Evolutionary conservation across 2,329 filamentous ascomycete genomes (phyloP).

Genomic region (Byssothecium circinans): DNA sequence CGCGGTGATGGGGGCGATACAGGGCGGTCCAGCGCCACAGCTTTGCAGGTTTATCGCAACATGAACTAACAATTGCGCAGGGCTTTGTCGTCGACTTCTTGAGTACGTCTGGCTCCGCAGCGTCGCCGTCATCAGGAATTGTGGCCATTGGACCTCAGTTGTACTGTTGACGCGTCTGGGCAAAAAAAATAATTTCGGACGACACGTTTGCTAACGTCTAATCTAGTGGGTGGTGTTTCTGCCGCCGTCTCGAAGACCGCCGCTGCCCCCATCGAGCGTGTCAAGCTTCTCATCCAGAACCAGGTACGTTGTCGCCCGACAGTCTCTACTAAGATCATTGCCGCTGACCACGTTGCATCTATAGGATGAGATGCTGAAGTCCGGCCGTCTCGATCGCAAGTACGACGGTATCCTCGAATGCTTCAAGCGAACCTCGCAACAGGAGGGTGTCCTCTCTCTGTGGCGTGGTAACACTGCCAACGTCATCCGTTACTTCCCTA

Average conservation of each 20-base stretch:
- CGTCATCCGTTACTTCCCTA: constrained; percentile 99
- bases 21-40: constrained; percentile 17
- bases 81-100: constrained; percentile 98
- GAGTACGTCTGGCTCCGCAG: constrained; percentile 69
- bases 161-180: constrained; percentile 13
- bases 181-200: constrained; percentile 11
- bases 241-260: constrained; percentile 99
- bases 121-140: constrained; percentile 18
- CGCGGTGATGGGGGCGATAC: constrained; percentile 20
- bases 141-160: constrained; percentile 26
- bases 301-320: constrained; percentile 71
- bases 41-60: constrained; percentile 20
- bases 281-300: constrained; percentile 99
- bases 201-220: constrained; percentile 46
- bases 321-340: neutral
- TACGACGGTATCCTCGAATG: constrained; percentile 93
- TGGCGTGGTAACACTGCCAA: constrained; percentile 99
- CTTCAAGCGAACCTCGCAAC: constrained; percentile 86
- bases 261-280: constrained; percentile 99
- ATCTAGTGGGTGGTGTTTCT: constrained; percentile 97
- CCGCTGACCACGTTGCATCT: constrained; percentile 20
- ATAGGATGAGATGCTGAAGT: constrained; percentile 99
- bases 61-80: constrained; percentile 51
- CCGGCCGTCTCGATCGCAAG: constrained; percentile 96
- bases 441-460: constrained; percentile 92